phyloP scores from a whole-genome alignment of 192 early-diverging fungal species.

The Rhizoclosmatium sp. region DNA sequence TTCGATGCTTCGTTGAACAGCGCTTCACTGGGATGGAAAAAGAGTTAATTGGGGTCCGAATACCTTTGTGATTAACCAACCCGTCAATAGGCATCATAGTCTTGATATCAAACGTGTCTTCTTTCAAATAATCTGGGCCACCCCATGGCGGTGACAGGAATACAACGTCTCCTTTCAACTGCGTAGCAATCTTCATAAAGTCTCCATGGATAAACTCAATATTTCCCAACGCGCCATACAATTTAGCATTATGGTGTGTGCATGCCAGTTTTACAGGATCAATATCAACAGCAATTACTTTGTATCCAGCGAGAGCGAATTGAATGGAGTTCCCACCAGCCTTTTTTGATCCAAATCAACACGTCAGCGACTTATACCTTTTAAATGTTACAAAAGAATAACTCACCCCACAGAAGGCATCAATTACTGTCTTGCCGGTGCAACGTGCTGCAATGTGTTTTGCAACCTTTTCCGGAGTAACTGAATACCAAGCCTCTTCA shows the following conservation, averaged over 20 bases:
- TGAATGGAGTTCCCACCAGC: conserved; percentile 95
- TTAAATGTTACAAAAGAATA: not conserved
- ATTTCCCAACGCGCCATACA: conserved; percentile 91
- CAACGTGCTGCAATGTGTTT: conserved; percentile 73
- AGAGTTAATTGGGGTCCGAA: not conserved
- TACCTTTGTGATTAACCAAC: conserved; percentile 45
- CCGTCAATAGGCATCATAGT: conserved; percentile 79
- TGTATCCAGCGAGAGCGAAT: conserved; percentile 69
- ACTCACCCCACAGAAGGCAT: conserved; percentile 90
- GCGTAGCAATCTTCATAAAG: conserved; percentile 73
- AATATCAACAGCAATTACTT: conserved; percentile 93
- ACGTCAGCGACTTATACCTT: no score
- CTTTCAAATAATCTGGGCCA: conserved; percentile 75
- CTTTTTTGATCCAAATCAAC: conserved; percentile 7
- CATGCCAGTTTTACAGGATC: conserved; percentile 79
- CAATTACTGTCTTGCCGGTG: conserved; percentile 74
- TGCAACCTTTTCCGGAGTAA: conserved; percentile 92
- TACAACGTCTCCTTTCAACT: conserved; percentile 78
- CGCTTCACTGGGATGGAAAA: conserved; percentile 40
- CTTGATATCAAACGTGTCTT: conserved; percentile 70
- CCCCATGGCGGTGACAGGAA: conserved; percentile 98
- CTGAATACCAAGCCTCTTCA: conserved; percentile 93
- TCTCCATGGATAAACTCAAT: conserved; percentile 95
- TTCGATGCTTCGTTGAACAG: conserved; percentile 68
- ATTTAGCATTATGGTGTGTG: conserved; percentile 83